phyloP scores from a whole-genome alignment of 2,329 filamentous ascomycete species.

The Fulvia fulva region DNA sequence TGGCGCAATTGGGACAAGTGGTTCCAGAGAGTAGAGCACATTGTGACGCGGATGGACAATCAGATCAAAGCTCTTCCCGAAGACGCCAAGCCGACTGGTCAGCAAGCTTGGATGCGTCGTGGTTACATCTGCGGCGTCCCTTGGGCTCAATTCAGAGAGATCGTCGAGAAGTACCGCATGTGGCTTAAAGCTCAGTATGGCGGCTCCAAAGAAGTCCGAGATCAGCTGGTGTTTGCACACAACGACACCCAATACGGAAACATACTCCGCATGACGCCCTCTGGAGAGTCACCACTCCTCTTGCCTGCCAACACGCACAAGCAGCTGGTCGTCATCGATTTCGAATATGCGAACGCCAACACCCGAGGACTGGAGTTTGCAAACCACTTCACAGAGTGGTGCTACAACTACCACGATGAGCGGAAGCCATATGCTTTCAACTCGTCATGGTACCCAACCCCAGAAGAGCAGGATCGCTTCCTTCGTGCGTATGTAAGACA shows the following conservation, averaged over 20 bases:
- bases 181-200: slow-evolving; percentile 72
- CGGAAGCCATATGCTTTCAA: slow-evolving; percentile 61
- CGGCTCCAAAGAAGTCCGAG: slow-evolving; percentile 61
- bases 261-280: slow-evolving; percentile 73
- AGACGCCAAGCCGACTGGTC: slow-evolving; percentile 38
- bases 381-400: slow-evolving; percentile 98
- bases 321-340: slow-evolving; percentile 94
- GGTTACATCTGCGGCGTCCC: slow-evolving; percentile 82
- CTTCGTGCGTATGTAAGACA: slow-evolving; percentile 84
- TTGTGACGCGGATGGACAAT: slow-evolving; percentile 56
- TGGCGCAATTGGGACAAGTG: slow-evolving; percentile 96
- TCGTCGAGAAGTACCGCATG: slow-evolving; percentile 71
- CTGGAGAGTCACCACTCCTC: slow-evolving; percentile 74
- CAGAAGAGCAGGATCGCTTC: slow-evolving; percentile 79
- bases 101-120: slow-evolving; percentile 60
- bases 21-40: slow-evolving; percentile 64
- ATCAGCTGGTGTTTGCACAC: slow-evolving; percentile 87
- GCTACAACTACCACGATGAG: slow-evolving; percentile 90
- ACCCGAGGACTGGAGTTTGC: slow-evolving; percentile 84
- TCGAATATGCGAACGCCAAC: slow-evolving; percentile 93
- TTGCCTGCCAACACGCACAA: slow-evolving; percentile 91
- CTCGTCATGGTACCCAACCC: slow-evolving; percentile 66
- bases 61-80: slow-evolving; percentile 52
- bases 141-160: slow-evolving; percentile 72
- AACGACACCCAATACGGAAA: slow-evolving; percentile 99